phyloP scores from a whole-genome alignment of 257 asterid genomes.

The Jasminum sambac region DNA sequence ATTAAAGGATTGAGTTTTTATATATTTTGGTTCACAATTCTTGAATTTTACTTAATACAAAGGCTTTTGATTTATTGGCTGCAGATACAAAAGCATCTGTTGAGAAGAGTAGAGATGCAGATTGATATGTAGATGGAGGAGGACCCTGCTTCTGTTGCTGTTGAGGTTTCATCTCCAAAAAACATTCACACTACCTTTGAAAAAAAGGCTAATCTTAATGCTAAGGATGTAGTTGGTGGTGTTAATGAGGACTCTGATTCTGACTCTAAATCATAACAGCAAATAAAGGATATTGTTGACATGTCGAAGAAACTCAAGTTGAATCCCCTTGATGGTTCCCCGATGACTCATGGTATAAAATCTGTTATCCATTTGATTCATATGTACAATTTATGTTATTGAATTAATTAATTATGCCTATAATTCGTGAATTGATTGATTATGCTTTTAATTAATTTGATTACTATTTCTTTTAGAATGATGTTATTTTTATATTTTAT shows the following conservation, averaged over 20 bases:
- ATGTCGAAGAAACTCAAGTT: constrained; percentile 73
- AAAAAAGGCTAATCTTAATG: constrained; percentile 36
- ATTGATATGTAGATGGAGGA: constrained; percentile 50
- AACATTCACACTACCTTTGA: constrained; percentile 28
- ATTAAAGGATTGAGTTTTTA: constrained; percentile 17
- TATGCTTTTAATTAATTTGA: neutral
- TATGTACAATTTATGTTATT: constrained; percentile 7
- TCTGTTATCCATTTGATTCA: constrained; percentile 16
- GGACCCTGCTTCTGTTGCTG: constrained; percentile 25
- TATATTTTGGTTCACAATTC: constrained; percentile 23
- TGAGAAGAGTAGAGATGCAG: constrained; percentile 46
- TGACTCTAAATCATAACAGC: constrained; percentile 58
- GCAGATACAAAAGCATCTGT: constrained; percentile 76
- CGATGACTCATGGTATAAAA: constrained; percentile 66
- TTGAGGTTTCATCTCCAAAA: constrained; percentile 48
- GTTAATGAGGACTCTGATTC: constrained; percentile 51
- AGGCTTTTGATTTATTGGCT: constrained; percentile 56
- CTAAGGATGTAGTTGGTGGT: constrained; percentile 36
- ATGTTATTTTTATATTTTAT: neutral
- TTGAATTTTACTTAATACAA: constrained; percentile 17
- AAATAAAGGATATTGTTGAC: constrained; percentile 68
- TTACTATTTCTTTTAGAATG: neutral
- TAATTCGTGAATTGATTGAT: too few relatives aligned
- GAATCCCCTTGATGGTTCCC: constrained; percentile 73
- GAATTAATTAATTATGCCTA: too few relatives aligned